Conservation (phyloP, 2,329 filamentous ascomycete genomes). For the Arachnopeziza araneosa region DNA sequence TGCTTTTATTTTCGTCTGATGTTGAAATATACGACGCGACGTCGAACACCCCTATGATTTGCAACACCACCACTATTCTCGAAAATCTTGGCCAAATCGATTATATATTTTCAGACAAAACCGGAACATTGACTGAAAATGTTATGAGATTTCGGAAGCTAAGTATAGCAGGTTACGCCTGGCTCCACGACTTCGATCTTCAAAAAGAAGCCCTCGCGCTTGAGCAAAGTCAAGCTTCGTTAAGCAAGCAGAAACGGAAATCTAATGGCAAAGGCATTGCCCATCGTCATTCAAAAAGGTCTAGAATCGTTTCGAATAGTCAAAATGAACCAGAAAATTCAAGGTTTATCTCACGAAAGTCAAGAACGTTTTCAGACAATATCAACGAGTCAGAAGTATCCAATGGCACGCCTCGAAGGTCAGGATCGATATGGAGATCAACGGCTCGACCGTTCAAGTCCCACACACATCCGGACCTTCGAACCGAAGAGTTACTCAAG, state of each 20-base stretch:
- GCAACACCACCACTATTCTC: conserved; percentile 90
- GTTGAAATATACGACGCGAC: conserved; percentile 86
- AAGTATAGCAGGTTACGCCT: conserved; percentile 82
- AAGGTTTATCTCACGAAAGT: background rate
- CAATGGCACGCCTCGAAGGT: conserved; percentile 16
- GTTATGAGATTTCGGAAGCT: conserved; percentile 93
- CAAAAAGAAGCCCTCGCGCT: conserved; percentile 23
- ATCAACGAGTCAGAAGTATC: background rate
- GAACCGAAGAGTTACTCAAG: conserved; percentile 68
- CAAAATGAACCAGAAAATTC: background rate
- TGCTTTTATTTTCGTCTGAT: conserved; percentile 66
- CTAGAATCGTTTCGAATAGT: conserved; percentile 1
- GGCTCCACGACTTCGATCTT: conserved; percentile 72
- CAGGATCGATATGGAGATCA: conserved; percentile 28
- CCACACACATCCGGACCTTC: conserved; percentile 50
- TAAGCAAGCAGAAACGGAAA: background rate
- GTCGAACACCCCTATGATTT: conserved; percentile 79
- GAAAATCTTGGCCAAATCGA: conserved; percentile 88
- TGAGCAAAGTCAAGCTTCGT: conserved; percentile 5
- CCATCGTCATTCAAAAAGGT: conserved; percentile 6
- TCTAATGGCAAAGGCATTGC: conserved; percentile 22
- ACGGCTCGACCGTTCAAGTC: conserved; percentile 30
- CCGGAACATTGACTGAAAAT: conserved; percentile 89
- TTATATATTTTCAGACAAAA: conserved; percentile 92
- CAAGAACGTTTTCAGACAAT: background rate